Evolutionary conservation across 2,329 filamentous ascomycete genomes (phyloP), one percentile per base, ranked within the genome.

Genomic region (Grosmannia huntii): DNA sequence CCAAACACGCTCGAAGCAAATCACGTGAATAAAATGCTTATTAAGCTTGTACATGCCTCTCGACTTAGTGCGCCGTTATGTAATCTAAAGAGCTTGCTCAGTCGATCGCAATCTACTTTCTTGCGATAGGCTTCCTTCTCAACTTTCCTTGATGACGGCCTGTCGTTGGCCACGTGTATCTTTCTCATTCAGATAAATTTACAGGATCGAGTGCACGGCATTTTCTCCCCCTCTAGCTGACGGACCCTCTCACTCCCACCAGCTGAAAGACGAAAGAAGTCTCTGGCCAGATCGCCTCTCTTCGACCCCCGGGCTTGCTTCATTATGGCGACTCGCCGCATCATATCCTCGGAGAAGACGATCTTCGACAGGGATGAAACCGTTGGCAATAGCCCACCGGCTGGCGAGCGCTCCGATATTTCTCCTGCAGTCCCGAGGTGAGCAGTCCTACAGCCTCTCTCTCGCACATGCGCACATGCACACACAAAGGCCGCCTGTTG

Each of bases 391-490:
- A 72, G 69, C 61, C 67, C 73, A 12, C 69, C 72, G 53, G 68
- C 74, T 36, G 68, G 72, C 59, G 75, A 79, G 64, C 83, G 83
- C 66, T 90, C 87, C 58, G 82, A 85, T 72, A 91, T 87, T 63
- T 74, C 85, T n/a, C 89, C 90, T 23, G 90, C 89, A 25, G 90
- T 96, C 54, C 90, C 90, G 57, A 77, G 79, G 89, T 95, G 25
- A 52, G 57, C 9, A 19, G 3, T 11, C 6, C 23, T 31, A 7
- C 21, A 19, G 25, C 12, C 23, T 44, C 41, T 38, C 28, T 14
- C 9, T 23, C 21, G 21, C 44, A 48, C 25, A 10, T 11, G 11
- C 6, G 46, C 21, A 23, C 5, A 25, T 5, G 21, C 33, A 36
- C 10, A 36, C 33, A 14, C 33, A 36, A 11, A 5, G 28, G 28